Evolutionary conservation across 2,329 filamentous ascomycete genomes (phyloP), one percentile per base, ranked within the genome.

Genomic region (Trichophyton verrucosum): DNA sequence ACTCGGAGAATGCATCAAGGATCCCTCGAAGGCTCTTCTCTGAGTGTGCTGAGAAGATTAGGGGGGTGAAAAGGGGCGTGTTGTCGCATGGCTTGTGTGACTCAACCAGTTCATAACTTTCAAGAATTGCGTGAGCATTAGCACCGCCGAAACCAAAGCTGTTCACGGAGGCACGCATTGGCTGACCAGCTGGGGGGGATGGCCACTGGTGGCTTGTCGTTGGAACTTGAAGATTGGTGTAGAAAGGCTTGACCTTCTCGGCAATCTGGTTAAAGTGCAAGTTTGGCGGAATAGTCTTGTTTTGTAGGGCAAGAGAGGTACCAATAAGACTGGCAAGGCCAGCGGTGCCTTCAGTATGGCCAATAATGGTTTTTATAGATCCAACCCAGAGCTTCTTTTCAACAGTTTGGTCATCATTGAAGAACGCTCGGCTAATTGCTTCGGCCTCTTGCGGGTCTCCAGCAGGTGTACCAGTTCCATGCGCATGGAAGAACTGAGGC

Each of bases 381-480:
- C 70, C 70, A 15, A 71, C 60, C 11, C 60, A 64, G 2, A 70
- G 53, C 17, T 57, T 30, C 6, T 22, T 57, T 13, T n/a, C 27
- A 3, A 40, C 59, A 4, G 20, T 20, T 47, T 47, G 44, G 7
- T 17, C 20, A 22, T 47, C 44, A 4, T 47, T 47, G 44, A 47
- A 47, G 36, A 68, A 68, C 9, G 60, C 61, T 7, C 47, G 56
- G n/a, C 47, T 55, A 17, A 68, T 63, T 8, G 65, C 68, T n/a
- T 33, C 27, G 3, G 60, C 42, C 47, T 70, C 67, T 4, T 63
- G 59, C 1, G 66, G 70, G 55, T 73, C 71, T 2, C 71, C 71
- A 2, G 64, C 66, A 3, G 57, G 57, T 0, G 71, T 73, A 8
- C 75, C 75, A 0, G 76, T 78, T 13, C 74, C 75, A 17, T 64